Evolutionary conservation across 1,284 basidiomycete species (phyloP), one percentile per base, ranked within the genome.

Genomic region (Rhodotorula sp.): DNA sequence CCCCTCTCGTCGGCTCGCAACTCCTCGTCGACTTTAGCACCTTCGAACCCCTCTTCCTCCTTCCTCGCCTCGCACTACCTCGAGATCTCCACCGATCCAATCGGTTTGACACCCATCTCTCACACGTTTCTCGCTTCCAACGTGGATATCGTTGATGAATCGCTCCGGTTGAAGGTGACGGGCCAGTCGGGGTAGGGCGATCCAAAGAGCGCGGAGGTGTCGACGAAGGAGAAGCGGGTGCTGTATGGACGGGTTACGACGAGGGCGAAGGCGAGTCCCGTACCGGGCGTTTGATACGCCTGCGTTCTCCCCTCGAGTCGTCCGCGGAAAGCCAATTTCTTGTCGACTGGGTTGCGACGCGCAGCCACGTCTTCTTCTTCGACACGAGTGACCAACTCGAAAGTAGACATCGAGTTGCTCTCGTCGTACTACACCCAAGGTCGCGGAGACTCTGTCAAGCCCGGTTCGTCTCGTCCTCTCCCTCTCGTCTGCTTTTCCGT

Each of bases 391-490:
- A 54, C 30, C 44, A 54, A 11, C 54, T 37, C 54, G 65, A 67
- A 67, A 48, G 65, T 67, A 16, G 65, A 67, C 51, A 67, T 67
- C 40, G 65, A 67, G 48, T 50, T 67, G 10, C 60, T 67, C 34
- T 46, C 55, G 4, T 37, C 28, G 9, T 67, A 53, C 60, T 67
- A 67, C n/a, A 62, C 60, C 9, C 3, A 67, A 28, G 65, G 65
- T 1, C 48, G 16, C 1, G 65, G 65, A 2, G 65, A 67, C 34
- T 28, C 60, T 4, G 65, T 67, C 30, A 50, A 37, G 16, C 53
- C 65, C 1, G 65, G 61, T 62, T 22, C 53, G 46, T 22, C 24
- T 24, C 24, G 16, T 11, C 0, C 59, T 9, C 34, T n/a, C 31
- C 47, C 11, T 34, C 26, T 9, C 11, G 28, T 24, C 48, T 24